Evolutionary conservation across 257 asterid species (phyloP).

Genomic region (Mentha longifolia): DNA sequence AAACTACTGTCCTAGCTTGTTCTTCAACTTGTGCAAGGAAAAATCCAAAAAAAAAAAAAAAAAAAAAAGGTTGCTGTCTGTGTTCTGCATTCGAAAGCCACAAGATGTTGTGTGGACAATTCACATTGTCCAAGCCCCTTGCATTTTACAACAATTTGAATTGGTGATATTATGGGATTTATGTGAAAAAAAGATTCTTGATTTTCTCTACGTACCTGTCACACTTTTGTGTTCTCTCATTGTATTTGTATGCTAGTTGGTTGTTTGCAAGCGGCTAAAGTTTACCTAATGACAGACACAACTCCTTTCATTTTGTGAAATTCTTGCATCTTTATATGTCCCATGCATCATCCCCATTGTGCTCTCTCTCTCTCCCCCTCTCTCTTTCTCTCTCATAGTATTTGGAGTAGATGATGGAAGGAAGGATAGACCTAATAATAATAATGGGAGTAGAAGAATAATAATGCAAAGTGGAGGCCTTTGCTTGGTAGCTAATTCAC

Average conservation of each 20-base stretch:
- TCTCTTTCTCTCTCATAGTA: too few relatives aligned
- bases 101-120: too few relatives aligned
- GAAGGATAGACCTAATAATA: conserved; percentile 15
- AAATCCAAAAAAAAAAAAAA: rapidly evolving
- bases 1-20: too few relatives aligned
- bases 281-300: neutral
- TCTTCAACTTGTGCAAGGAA: too few relatives aligned
- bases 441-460: conserved; percentile 26
- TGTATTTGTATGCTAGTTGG: conserved; percentile 14
- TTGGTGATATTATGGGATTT: neutral
- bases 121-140: too few relatives aligned
- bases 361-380: neutral
- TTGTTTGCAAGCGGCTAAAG: conserved; percentile 3
- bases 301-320: neutral
- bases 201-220: too few relatives aligned
- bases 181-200: conserved; percentile 8
- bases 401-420: conserved; percentile 21
- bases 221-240: neutral
- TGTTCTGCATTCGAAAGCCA: too few relatives aligned
- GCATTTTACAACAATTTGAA: too few relatives aligned
- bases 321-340: neutral
- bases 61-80: too few relatives aligned
- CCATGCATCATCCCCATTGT: neutral
- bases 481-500: conserved; percentile 49
- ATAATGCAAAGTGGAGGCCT: conserved; percentile 30